phyloP scores from a whole-genome alignment of 495 filamentous ascomycete species.

The Mycothermus thermophilus region DNA sequence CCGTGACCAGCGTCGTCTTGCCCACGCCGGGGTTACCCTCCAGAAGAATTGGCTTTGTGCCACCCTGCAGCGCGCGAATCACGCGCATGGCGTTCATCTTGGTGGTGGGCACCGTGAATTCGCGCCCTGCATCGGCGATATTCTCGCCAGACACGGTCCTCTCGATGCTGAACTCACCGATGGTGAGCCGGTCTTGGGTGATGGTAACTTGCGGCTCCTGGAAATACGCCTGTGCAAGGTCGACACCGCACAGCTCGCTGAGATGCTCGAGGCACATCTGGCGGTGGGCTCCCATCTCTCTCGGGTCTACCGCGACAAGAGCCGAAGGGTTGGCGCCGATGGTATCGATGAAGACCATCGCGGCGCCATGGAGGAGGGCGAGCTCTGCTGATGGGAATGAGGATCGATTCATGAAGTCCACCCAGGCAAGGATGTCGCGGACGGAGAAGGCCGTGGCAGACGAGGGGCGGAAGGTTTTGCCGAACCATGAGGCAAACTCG shows the following conservation, averaged over 20 bases:
- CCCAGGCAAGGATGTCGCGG: constrained; percentile 82
- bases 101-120: constrained; percentile 78
- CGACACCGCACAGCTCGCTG: constrained; percentile 45
- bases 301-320: constrained; percentile 51
- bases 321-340: constrained; percentile 88
- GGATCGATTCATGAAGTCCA: constrained; percentile 73
- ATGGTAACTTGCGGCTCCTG: constrained; percentile 33
- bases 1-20: constrained; percentile 85
- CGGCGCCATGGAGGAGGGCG: constrained; percentile 67
- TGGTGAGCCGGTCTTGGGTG: constrained; percentile 34
- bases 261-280: constrained; percentile 59
- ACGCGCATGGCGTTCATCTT: constrained; percentile 81
- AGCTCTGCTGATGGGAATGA: constrained; percentile 24
- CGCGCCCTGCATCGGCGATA: constrained; percentile 51
- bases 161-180: constrained; percentile 61
- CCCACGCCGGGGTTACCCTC: constrained; percentile 96
- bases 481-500: constrained; percentile 86
- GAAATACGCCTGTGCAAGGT: constrained; percentile 50
- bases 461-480: constrained; percentile 57
- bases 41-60: constrained; percentile 78
- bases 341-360: constrained; percentile 91
- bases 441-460: constrained; percentile 65
- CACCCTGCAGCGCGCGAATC: constrained; percentile 74
- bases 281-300: constrained; percentile 46
- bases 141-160: constrained; percentile 29